Percentiles rank a stretch among this genome's conserved stretches.
phyloP scores from a whole-genome alignment of 148 eudicot species.

The Salicornia ramosissima region DNA sequence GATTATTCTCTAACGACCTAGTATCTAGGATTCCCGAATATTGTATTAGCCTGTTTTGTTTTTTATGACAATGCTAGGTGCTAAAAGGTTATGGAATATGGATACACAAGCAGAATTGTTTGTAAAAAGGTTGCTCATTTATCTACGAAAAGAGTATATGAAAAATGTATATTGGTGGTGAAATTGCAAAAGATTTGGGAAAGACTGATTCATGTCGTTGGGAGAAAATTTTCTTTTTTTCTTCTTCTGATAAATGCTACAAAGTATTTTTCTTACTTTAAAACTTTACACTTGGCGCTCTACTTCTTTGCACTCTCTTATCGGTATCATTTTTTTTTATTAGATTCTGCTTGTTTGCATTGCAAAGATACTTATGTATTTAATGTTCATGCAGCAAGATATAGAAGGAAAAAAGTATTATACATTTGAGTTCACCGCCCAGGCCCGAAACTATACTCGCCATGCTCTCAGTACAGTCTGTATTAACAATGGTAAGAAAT shows the following conservation, averaged over 20 bases:
- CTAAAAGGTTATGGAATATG: no score
- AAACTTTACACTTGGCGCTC: not conserved
- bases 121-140: no score
- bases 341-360: not conserved
- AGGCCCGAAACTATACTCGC: constrained; percentile 89
- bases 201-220: not conserved
- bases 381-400: constrained; percentile 55
- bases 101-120: no score
- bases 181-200: not conserved
- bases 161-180: not conserved
- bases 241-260: not conserved
- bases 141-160: no score
- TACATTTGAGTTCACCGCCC: constrained; percentile 77
- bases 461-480: constrained; percentile 87
- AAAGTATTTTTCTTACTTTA: not conserved
- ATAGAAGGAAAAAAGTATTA: constrained; percentile 84
- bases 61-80: not conserved
- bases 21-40: not conserved
- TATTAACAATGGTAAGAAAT: constrained; percentile 77
- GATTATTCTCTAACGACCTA: not conserved
- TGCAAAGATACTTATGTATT: not conserved
- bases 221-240: no score
- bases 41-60: not conserved
- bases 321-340: not conserved
- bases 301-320: not conserved